These are phyloP conservation scores for Leishmania mexicana DNA, from an alignment of 208 protist genomes.

Conservation along the genomic window DNA sequence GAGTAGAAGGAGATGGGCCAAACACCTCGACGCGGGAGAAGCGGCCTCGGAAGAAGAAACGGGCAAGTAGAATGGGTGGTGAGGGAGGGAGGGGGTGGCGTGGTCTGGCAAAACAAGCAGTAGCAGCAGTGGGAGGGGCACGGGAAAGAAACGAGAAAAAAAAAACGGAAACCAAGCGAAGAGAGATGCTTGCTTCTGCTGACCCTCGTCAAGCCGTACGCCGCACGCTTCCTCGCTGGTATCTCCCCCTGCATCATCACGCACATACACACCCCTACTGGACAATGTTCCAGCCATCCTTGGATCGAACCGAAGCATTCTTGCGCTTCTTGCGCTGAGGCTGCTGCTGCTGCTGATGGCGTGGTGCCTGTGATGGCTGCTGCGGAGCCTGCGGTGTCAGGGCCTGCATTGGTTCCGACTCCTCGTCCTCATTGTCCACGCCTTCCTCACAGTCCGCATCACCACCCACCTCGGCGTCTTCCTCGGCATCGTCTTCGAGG, in stretches of 20 bases:
- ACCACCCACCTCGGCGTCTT: slow-evolving; percentile 13
- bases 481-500: slow-evolving; percentile 29
- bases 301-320: slow-evolving; percentile 66
- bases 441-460: slow-evolving; percentile 20
- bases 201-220: neutral
- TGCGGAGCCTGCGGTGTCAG: slow-evolving; percentile 5
- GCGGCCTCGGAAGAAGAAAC: neutral
- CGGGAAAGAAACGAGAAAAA: neutral
- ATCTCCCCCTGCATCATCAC: neutral
- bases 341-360: slow-evolving; percentile 22
- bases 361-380: neutral
- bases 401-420: neutral
- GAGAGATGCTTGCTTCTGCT: neutral
- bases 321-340: slow-evolving; percentile 52
- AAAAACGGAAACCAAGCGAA: neutral
- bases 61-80: neutral
- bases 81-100: neutral
- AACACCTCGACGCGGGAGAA: neutral
- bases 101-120: neutral
- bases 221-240: neutral
- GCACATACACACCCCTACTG: slow-evolving; percentile 16
- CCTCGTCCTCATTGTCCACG: slow-evolving; percentile 17
- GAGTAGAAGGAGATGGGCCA: neutral
- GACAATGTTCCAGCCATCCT: slow-evolving; percentile 76
- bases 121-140: neutral